These are phyloP conservation scores for Alternaria alternata DNA, from an alignment of 2,329 filamentous ascomycete species.

Conservation along the genomic window DNA sequence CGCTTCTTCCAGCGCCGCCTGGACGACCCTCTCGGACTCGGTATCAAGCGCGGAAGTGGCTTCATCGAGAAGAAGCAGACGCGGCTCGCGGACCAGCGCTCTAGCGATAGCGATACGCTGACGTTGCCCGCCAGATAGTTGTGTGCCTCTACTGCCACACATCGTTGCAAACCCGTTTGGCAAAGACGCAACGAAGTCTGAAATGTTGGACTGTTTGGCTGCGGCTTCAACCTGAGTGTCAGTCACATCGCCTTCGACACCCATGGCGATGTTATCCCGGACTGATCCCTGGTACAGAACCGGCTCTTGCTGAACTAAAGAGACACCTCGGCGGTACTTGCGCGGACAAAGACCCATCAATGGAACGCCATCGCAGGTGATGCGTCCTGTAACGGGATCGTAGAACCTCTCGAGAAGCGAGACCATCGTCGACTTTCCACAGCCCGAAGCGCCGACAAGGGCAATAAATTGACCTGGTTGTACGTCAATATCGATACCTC, in stretches of 20 bases:
- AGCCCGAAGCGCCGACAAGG: conserved; percentile 88
- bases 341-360: conserved; percentile 78
- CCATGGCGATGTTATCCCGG: conserved; percentile 84
- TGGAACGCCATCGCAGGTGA: conserved; percentile 81
- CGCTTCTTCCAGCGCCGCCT: conserved; percentile 81
- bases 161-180: conserved; percentile 63
- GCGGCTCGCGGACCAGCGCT: conserved; percentile 88
- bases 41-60: conserved; percentile 49
- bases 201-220: conserved; percentile 69
- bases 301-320: conserved; percentile 92
- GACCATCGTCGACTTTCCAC: conserved; percentile 93
- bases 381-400: conserved; percentile 79
- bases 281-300: conserved; percentile 94
- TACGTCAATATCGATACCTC: conserved; percentile 75
- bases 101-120: conserved; percentile 94
- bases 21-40: conserved; percentile 73
- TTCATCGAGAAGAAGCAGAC: conserved; percentile 67
- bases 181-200: conserved; percentile 44
- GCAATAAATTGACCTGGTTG: conserved; percentile 81
- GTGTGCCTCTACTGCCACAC: conserved; percentile 46
- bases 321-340: conserved; percentile 82
- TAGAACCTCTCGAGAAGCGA: conserved; percentile 94
- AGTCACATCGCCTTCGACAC: conserved; percentile 68
- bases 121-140: conserved; percentile 80
- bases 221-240: conserved; percentile 78